Conservation (phyloP, 2,329 filamentous ascomycete species). For the Fusarium veterinarium region DNA sequence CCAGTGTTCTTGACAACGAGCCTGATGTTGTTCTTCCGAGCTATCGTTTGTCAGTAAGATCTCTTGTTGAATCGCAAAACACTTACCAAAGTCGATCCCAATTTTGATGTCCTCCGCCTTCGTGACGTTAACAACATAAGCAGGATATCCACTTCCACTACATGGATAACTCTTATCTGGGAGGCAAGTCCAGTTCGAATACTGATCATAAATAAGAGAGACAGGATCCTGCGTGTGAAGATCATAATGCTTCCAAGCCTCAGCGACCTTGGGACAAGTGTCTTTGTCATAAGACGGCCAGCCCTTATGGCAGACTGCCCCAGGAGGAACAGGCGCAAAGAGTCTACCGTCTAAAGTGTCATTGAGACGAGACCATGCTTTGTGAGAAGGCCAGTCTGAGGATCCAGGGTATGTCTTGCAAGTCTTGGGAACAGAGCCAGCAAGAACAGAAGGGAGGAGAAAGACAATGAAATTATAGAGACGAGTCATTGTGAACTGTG, state of each 20-base stretch:
- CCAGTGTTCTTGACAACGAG: conserved; percentile 56
- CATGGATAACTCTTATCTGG: conserved; percentile 54
- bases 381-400: conserved; percentile 59
- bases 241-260: conserved; percentile 46
- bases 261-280: conserved; percentile 45
- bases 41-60: conserved; percentile 31
- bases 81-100: conserved; percentile 57
- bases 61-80: accelerated
- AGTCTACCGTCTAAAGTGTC: conserved; percentile 56
- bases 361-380: conserved; percentile 60
- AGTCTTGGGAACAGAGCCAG: neutral
- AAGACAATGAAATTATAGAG: neutral
- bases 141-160: conserved; percentile 48
- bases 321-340: conserved; percentile 54
- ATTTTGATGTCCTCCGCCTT: conserved; percentile 48
- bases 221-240: conserved; percentile 47
- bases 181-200: conserved; percentile 63
- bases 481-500: conserved; percentile 15
- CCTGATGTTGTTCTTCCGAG: conserved; percentile 56
- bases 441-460: neutral
- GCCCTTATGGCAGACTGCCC: conserved; percentile 45
- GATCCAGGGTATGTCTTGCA: conserved; percentile 63
- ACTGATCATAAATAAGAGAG: conserved; percentile 54
- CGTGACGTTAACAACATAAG: conserved; percentile 52
- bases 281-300: conserved; percentile 43